Conservation (phyloP, 345 rosid species). For the Jatropha curcas region DNA sequence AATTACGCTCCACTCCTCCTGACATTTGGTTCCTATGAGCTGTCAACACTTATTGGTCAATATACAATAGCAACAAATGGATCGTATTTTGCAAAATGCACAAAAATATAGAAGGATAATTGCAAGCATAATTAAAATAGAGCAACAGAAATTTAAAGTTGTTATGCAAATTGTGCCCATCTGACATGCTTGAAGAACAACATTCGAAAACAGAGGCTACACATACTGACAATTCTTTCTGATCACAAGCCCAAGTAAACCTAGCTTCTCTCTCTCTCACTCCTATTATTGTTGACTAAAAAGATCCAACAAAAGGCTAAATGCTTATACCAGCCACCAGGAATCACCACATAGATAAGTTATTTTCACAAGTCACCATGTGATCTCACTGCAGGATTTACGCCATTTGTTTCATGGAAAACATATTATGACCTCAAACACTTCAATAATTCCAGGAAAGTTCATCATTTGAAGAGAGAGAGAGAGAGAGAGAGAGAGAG, state of each 20-base stretch:
- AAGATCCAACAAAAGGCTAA: too few relatives aligned
- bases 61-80: not conserved
- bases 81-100: not conserved
- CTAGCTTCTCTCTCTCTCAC: too few relatives aligned
- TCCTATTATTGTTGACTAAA: too few relatives aligned
- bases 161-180: not conserved
- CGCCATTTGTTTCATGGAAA: not conserved
- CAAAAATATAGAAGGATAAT: not conserved
- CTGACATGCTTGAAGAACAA: not conserved
- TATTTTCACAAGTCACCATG: too few relatives aligned
- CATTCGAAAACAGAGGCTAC: not conserved
- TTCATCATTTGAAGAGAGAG: not conserved
- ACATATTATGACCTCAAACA: not conserved
- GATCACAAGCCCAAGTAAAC: too few relatives aligned
- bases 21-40: not conserved
- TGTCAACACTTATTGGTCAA: not conserved
- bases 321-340: too few relatives aligned
- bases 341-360: too few relatives aligned
- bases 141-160: not conserved
- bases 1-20: not conserved
- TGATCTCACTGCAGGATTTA: too few relatives aligned
- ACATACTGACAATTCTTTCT: too few relatives aligned
- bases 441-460: not conserved
- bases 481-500: not conserved
- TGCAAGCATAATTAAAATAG: not conserved